A percentile compares a stretch with the other conserved stretches of the same genome.
Evolutionary conservation across 2,329 filamentous ascomycete species (phyloP).

Genomic region (Thelonectria rubi): DNA sequence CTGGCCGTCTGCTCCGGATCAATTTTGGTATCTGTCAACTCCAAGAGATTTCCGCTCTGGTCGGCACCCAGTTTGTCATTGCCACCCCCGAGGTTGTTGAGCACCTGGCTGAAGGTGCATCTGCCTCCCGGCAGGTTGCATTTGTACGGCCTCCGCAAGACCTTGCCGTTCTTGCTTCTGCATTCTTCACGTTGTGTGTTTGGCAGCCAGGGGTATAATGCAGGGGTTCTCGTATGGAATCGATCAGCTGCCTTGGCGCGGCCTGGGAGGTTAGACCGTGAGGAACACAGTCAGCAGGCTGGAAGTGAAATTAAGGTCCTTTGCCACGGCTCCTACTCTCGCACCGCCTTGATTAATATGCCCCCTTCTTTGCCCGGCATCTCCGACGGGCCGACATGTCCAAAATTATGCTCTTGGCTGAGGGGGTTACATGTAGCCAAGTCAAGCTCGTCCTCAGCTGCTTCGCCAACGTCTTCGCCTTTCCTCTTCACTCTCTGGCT

Average conservation of each 20-base stretch:
- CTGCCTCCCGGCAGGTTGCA: background rate
- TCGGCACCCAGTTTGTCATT: constrained; percentile 3
- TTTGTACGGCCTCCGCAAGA: background rate
- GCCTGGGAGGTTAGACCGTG: background rate
- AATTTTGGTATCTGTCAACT: background rate
- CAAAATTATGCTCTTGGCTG: background rate
- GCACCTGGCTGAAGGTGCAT: constrained; percentile 9
- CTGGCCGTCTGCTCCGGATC: constrained; percentile 7
- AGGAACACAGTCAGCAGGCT: background rate
- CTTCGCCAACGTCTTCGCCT: background rate
- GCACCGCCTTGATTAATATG: background rate
- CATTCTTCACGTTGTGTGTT: too few species aligned
- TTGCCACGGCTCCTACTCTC: background rate
- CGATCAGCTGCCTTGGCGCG: constrained; percentile 4
- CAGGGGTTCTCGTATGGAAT: background rate
- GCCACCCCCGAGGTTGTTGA: background rate
- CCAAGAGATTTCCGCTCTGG: constrained; percentile 5
- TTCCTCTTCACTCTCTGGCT: background rate
- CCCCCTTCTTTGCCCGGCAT: background rate
- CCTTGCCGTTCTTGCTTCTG: constrained; percentile 3
- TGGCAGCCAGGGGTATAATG: background rate
- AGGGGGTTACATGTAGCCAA: background rate
- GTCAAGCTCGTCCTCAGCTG: background rate
- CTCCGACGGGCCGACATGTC: too few species aligned
- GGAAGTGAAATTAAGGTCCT: constrained; percentile 2